Evolutionary conservation across 192 early-diverging fungal species (phyloP), one percentile per base, ranked within the genome.

Genomic region (Endogone sp.): DNA sequence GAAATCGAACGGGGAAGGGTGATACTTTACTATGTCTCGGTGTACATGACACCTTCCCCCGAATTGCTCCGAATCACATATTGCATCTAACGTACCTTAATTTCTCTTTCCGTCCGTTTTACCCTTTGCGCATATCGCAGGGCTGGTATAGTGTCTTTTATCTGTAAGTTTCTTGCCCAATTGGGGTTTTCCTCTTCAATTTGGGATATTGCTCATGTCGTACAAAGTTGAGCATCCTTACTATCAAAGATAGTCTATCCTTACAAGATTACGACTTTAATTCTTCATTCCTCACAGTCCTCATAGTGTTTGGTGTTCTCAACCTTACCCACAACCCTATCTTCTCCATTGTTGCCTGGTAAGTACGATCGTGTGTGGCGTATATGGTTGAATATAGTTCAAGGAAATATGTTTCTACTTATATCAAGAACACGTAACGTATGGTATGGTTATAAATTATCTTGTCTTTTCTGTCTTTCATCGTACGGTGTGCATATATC

Each of bases 271-370:
- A 21, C 10, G 3, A 20, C 29, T 2, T 23, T 28, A 6, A 25
- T 28, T 25, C 29, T 28, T 24, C 20, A 21, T 28, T 65, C 16
- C 23, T 25, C 49, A 21, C 59, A 82, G 81, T 73, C 21, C 62
- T 82, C 56, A 82, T 82, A 55, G n/a, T 70, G 27, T 74, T 82
- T 64, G 74, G 81, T 63, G 79, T 82, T n/a, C 21, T 82, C 62
- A 67, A 27, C 61, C 77, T 82, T 62, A 8, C 56, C 9, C 32
- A 66, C 24, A 67, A 66, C 49, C 22, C 75, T 8, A 68, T 65
- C 20, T 82, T 79, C 72, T 75, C 73, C 30, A 54, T 82, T 25
- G 75, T 82, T 24, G 81, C 70, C 70, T 82, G 81, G 80, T 81
- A 76, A 66, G 66, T 44, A 13, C 3, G 23, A 13, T n/a, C n/a